Evolutionary conservation across 2,329 filamentous ascomycete genomes (phyloP).

Genomic region (Magnaporthales sp.): DNA sequence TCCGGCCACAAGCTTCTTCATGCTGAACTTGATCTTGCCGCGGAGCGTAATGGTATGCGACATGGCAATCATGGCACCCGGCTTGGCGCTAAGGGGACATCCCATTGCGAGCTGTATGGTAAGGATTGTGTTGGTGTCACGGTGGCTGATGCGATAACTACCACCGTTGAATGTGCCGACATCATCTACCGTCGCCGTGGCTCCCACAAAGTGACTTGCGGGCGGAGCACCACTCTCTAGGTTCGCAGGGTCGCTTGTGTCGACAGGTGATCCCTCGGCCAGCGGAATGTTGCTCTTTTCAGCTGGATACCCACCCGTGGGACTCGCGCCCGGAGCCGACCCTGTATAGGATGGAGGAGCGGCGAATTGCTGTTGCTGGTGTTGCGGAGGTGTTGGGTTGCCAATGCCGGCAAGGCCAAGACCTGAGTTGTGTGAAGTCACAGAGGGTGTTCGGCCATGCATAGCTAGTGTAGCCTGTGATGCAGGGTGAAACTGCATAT

Average conservation of each 20-base stretch:
- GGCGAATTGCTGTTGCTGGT: constrained; percentile 16
- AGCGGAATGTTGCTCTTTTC: constrained; percentile 17
- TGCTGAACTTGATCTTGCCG: constrained; percentile 73
- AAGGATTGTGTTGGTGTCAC: constrained; percentile 82
- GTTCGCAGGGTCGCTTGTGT: constrained; percentile 21
- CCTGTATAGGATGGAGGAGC: constrained; percentile 22
- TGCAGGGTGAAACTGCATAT: constrained; percentile 14
- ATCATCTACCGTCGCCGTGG: constrained; percentile 61
- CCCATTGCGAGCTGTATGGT: constrained; percentile 86
- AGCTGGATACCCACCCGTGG: constrained; percentile 15
- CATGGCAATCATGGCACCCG: constrained; percentile 93
- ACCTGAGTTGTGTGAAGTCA: constrained; percentile 14
- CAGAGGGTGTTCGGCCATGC: constrained; percentile 24
- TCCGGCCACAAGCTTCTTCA: constrained; percentile 84
- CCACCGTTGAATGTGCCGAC: constrained; percentile 97
- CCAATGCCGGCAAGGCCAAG: not conserved
- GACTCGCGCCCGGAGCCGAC: constrained; percentile 8
- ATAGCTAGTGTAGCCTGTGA: constrained; percentile 24
- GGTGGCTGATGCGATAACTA: constrained; percentile 85
- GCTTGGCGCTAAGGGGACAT: constrained; percentile 72
- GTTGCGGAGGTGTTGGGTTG: constrained; percentile 5
- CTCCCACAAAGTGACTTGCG: constrained; percentile 54
- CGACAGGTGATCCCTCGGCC: constrained; percentile 14
- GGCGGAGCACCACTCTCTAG: constrained; percentile 29
- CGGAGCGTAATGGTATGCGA: constrained; percentile 77